These are phyloP conservation scores for Epicoccum nigrum DNA, from an alignment of 2,329 filamentous ascomycete genomes.

Conservation along the genomic window DNA sequence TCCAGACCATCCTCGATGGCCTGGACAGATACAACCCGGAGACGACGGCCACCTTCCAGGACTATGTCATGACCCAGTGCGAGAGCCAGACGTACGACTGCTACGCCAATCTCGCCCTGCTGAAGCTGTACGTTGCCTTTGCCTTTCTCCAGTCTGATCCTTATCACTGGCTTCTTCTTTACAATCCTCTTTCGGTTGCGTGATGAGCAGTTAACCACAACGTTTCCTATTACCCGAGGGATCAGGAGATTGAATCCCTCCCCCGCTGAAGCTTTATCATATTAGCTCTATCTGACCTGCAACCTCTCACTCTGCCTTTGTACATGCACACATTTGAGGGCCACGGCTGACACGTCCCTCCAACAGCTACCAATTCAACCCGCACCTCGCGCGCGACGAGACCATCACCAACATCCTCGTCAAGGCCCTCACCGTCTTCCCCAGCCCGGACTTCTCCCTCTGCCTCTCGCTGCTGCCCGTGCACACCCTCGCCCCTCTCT, in stretches of 20 bases:
- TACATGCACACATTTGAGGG: too few relatives aligned
- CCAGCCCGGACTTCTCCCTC: conserved; percentile 91
- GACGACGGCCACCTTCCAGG: conserved; percentile 90
- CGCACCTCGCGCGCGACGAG: conserved; percentile 94
- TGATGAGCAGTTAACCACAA: conserved; percentile 79
- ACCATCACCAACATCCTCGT: conserved; percentile 98
- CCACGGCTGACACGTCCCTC: too few relatives aligned
- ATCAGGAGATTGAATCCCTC: conserved; percentile 64
- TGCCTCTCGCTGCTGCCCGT: conserved; percentile 92
- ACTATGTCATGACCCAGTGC: conserved; percentile 93
- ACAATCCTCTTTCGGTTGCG: conserved; percentile 34
- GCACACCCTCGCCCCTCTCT: conserved; percentile 70
- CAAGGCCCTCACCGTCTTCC: conserved; percentile 97
- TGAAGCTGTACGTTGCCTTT: conserved; percentile 84
- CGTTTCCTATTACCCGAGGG: conserved; percentile 99
- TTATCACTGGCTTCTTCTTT: too few relatives aligned
- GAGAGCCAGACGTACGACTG: conserved; percentile 92
- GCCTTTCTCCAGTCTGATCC: conserved; percentile 60
- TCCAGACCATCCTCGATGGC: conserved; percentile 92
- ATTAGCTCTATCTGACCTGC: conserved; percentile 77
- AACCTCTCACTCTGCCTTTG: too few relatives aligned
- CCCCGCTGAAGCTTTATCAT: conserved; percentile 68
- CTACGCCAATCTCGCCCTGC: conserved; percentile 92
- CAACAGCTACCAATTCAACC: conserved; percentile 99
- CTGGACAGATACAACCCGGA: conserved; percentile 99